Percentiles rank a stretch among this genome's conserved stretches.
Evolutionary conservation across 371 early-diverging fungal species (phyloP).

Genomic region (Zopfochytrium polystomum): DNA sequence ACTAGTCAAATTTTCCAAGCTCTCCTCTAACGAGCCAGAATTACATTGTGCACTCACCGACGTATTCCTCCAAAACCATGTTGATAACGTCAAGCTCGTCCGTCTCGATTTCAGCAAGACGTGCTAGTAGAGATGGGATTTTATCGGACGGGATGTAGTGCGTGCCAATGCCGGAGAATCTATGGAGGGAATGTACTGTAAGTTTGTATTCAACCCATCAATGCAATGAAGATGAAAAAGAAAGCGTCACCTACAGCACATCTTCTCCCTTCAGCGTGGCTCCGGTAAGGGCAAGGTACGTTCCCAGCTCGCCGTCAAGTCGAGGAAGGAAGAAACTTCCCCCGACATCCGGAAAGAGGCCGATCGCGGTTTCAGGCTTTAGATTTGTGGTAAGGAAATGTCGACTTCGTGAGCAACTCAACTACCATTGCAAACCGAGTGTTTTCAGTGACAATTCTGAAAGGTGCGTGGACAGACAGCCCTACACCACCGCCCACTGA

Average conservation of each 20-base stretch:
- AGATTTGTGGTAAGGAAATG: conserved; percentile 4
- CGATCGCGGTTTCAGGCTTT: conserved; percentile 74
- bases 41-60: conserved; percentile 50
- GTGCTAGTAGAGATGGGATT: conserved; percentile 72
- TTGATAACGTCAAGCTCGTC: conserved; percentile 83
- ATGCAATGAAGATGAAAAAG: conserved; percentile 4
- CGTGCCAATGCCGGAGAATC: conserved; percentile 90
- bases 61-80: conserved; percentile 87
- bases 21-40: no score
- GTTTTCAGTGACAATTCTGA: conserved; percentile 91
- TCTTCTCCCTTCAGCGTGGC: conserved; percentile 77
- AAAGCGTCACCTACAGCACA: conserved; percentile 63
- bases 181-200: conserved; percentile 24
- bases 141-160: conserved; percentile 91
- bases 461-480: conserved; percentile 90
- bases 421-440: conserved; percentile 87
- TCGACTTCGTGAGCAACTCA: conserved; percentile 7
- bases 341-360: conserved; percentile 93
- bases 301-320: conserved; percentile 88
- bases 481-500: conserved; percentile 96
- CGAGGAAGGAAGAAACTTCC: conserved; percentile 89
- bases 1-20: no score
- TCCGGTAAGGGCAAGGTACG: conserved; percentile 91
- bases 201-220: neutral
- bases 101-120: conserved; percentile 77